Evolutionary conservation across 164 flowering plant species (phyloP), one percentile per base, ranked within the genome.

Genomic region (Aristolochia contorta): DNA sequence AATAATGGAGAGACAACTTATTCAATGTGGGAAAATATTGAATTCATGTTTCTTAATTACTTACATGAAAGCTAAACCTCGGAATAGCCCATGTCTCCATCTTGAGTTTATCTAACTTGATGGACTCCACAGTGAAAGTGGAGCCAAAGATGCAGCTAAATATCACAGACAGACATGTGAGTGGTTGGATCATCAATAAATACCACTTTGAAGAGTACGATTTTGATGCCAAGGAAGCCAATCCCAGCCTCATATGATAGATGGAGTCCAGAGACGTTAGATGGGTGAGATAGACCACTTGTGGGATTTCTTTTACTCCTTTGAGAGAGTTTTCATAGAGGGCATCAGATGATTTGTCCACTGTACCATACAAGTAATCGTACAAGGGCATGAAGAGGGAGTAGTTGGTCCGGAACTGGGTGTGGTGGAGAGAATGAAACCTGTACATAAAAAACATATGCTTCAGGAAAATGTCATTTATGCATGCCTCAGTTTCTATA

Each of bases 51-150:
- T 6, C n/a, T 6, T 3, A 14, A n/a, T 53, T 47, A 43, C 70
- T 67, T 70, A 85, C 91, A 21, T 83, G 91, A 12, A 74, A 63
- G 24, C 25, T 64, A 55, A 67, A 85, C 66, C 75, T 82, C 16
- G 91, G 88, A 12, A 83, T 64, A 5, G 77, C 79, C 91, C 91
- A 85, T 0, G 76, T 73, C 60, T 83, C 85, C 53, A 79, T 54
- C 22, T 74, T 80, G 27, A 83, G 74, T 20, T 77, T 57, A 37
- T 74, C 60, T 47, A 83, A 67, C 54, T 22, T 47, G 58, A 78
- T 82, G 53, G 78, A 74, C 71, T 85, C 91, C 12, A 79, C 69
- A 6, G 75, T 65, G 32, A 85, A 80, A 13, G 84, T 77, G n/a
- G 67, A 72, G 9, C 78, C 77, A 30, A 66, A 71, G 0, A 75